These are phyloP conservation scores for Trypethelium eluteriae DNA, from an alignment of 495 filamentous ascomycete species.

Conservation along the genomic window DNA sequence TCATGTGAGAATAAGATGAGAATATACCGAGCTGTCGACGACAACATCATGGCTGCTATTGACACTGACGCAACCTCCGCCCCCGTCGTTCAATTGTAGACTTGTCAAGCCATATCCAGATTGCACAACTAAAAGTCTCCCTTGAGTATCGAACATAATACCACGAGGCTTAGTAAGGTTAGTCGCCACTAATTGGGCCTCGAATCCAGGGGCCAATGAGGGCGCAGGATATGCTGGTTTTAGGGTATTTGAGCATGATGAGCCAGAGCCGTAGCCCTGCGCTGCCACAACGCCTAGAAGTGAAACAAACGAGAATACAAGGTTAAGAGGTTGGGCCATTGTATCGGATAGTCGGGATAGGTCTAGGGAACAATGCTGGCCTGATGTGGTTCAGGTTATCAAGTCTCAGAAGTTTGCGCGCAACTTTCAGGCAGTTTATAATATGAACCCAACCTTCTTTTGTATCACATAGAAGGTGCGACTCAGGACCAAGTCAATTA, in stretches of 20 bases:
- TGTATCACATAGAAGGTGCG: conserved; percentile 1
- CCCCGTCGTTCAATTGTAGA: conserved; percentile 44
- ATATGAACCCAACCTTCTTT: neutral
- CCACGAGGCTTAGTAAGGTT: conserved; percentile 49
- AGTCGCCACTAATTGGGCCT: conserved; percentile 47
- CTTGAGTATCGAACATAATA: conserved; percentile 52
- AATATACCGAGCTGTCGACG: conserved; percentile 34
- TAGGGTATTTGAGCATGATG: conserved; percentile 30
- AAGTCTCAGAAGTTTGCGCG: neutral
- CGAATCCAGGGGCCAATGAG: conserved; percentile 50
- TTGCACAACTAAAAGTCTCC: conserved; percentile 57
- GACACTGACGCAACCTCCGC: conserved; percentile 44
- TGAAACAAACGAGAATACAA: neutral
- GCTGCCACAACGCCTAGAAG: neutral
- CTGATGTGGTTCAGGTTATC: neutral
- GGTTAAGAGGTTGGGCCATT: neutral
- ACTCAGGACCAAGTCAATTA: neutral
- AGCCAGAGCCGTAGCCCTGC: conserved; percentile 3
- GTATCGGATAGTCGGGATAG: neutral
- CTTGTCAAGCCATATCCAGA: conserved; percentile 46
- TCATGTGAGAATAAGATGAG: neutral
- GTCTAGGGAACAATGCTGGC: neutral
- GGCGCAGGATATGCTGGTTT: conserved; percentile 35
- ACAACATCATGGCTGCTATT: conserved; percentile 24
- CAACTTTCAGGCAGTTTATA: neutral